Evolutionary conservation across 441 rosid species (phyloP), one percentile per base, ranked within the genome.

Genomic region (Eruca vesicaria): DNA sequence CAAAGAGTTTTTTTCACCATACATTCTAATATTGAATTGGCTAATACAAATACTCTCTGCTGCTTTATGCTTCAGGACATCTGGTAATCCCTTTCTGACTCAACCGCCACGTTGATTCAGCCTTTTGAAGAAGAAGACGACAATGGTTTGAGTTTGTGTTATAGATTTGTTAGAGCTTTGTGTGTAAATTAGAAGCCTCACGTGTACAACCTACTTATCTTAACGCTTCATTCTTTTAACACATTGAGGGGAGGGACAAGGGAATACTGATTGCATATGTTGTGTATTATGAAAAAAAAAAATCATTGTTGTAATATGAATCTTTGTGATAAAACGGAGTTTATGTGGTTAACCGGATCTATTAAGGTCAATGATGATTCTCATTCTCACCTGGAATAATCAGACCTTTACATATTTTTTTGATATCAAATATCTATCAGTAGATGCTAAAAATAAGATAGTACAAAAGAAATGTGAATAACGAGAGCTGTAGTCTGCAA

Each of bases 71-170:
- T 31, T 65, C 72, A 88, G 90, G 91, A 82, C 77, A 62, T 78
- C 87, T 65, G 97, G 91, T 63, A 91, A 91, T 55, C 79, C 74
- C n/a, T 85, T 88, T 63, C 71, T 61, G 69, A 57, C 86, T 33
- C 83, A 86, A 21, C 82, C 88, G 15, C 79, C 89, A 75, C 43
- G 78, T 28, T 62, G 78, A 63, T 68, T 41, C 10, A 6, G 41
- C 41, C 62, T 74, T 76, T 71, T 32, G 9, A 78, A 61, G 69
- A 41, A 64, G 66, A 19, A 26, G 36, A 66, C 7, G 63, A 58
- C 64, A 72, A 78, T 7, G 55, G 75, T 63, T 38, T 73, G 68
- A 33, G 78, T 43, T 41, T 66, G 76, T 62, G 63, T 66, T 74
- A 63, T 73, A 62, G 29, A 64, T 74, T 64, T 69, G 73, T 31